Base-by-base conservation (phyloP, 2,329 filamentous ascomycete genomes). In the Berkeleyomyces basicola region DNA sequence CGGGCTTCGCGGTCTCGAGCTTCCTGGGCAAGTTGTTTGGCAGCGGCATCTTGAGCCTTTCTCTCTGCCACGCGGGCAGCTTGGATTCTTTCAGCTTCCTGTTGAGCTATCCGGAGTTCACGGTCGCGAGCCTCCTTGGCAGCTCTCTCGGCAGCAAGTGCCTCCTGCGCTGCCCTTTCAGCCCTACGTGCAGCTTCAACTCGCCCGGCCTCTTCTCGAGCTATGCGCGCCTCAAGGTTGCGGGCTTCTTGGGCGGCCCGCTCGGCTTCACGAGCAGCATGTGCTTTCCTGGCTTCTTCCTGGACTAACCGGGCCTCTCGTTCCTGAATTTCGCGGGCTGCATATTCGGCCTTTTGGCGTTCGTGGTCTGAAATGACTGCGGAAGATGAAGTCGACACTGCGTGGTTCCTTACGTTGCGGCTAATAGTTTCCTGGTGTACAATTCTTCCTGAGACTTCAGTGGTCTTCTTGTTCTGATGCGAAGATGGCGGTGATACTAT, bases 1-100 rank as follows among this genome's bases (percentile, higher is more conserved):
- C 43, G 62, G 59, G 36, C 62, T 70, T 69, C 67, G 75, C 71
- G 4, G 74, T 70, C 64, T 82, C 78, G 59, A 76, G 79, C 51
- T 55, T n/a, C 11, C 14, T n/a, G 51, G 6, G 7, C 51, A 31
- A 10, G 16, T 33, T 31, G 33, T 31, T 10, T 51, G 33, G 47
- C 47, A 33, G 31, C 23, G 33, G 31, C 47, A 3, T 55, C 51
- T 7, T 55, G n/a, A 6, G 33, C 51, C 9, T 7, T 7, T 39
- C 33, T 36, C 9, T 55, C 51, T 14, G 51, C 51, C 9, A 37
- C 51, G 37, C 33, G 51, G 3, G 9, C 16, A 51, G 31, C 47
- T 16, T 51, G 16, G 4, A 11, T 10, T 5, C 47, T 16, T 31
- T 39, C 4, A 4, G 33, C 51, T 55, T 37, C 36, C 39, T 55